Base-by-base conservation (phyloP, 495 filamentous ascomycete species). In the Penicillium daleae region DNA sequence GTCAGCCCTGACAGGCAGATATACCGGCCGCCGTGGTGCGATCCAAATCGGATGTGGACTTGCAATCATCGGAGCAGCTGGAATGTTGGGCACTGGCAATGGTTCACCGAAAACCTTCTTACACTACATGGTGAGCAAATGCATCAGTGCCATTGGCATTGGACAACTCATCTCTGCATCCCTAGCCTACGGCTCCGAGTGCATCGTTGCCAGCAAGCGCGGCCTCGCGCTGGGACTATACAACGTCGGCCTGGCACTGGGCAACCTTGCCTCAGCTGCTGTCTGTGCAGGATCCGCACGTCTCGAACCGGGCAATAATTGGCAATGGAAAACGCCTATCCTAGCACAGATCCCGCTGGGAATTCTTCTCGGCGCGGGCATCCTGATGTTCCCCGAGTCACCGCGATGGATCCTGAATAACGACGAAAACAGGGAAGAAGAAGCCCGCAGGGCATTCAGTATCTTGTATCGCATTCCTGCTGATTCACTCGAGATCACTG, bases 261-360 rank as follows among this genome's bases (percentile, higher is more conserved):
- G 72, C 1, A 73, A 71, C 39, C 55, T 69, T 40, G 63, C 66
- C 4, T 64, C 70, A 5, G 58, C 58, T 1, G 72, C 72, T 0
- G 72, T 74, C 3, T 74, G 72, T 55, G 68, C 68, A 0, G 70
- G 66, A 6, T 71, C 72, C 31, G 62, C 71, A 0, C 59, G 54
- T 15, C 60, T 72, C 1, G 67, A 67, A 24, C 55, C 63, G 0
- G 55, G 33, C 0, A 73, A 73, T 44, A 57, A 73, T 17, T 73
- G 70, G 70, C 66, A 72, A 13, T 74, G 72, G 72, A 73, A 74
- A 39, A 71, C 68, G 1, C 72, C 72, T 0, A 74, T 74, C 22
- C 37, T 73, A 12, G 71, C 68, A 10, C 72, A 74, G 46, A 73
- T 74, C 21, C 72, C 72, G 0, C 6, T 74, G 9, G 70, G 68